phyloP scores from a whole-genome alignment of 2,329 filamentous ascomycete genomes.

The Cladosporium halotolerans region DNA sequence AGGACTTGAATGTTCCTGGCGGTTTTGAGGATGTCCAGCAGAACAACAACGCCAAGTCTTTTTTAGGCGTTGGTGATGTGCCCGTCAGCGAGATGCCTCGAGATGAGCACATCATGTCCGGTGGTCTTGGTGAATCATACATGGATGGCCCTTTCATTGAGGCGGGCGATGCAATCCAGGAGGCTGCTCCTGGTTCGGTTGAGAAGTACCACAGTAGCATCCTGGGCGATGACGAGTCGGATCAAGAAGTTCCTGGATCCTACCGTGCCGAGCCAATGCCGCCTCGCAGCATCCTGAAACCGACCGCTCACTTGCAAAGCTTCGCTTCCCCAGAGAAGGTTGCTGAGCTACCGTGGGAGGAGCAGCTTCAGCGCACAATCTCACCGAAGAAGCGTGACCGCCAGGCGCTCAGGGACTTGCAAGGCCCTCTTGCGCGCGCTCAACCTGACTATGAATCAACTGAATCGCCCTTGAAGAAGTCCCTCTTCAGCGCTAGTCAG shows the following conservation, averaged over 20 bases:
- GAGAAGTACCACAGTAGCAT: constrained; percentile 27
- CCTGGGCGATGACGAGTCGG: constrained; percentile 60
- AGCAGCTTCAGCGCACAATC: constrained; percentile 88
- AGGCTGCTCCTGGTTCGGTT: constrained; percentile 23
- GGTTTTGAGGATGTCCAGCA: constrained; percentile 58
- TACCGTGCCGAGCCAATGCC: constrained; percentile 63
- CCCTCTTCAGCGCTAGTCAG: constrained; percentile 65
- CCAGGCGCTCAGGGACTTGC: constrained; percentile 60
- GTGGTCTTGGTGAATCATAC: constrained; percentile 17
- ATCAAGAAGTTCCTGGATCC: constrained; percentile 67
- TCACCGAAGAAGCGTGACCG: constrained; percentile 91
- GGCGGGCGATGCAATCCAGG: constrained; percentile 26
- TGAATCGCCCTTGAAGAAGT: constrained; percentile 67
- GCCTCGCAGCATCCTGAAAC: constrained; percentile 46
- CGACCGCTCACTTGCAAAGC: constrained; percentile 25
- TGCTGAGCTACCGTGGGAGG: constrained; percentile 77
- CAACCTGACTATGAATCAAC: constrained; percentile 29
- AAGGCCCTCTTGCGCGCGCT: constrained; percentile 51
- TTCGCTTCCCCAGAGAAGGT: constrained; percentile 50
- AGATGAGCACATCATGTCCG: constrained; percentile 35
- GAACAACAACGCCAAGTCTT: background rate
- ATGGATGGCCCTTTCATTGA: constrained; percentile 22
- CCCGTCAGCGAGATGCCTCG: constrained; percentile 32
- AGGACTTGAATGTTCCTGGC: constrained; percentile 58
- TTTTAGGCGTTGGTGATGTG: constrained; percentile 44